phyloP scores from a whole-genome alignment of 2,329 filamentous ascomycete genomes.

The Emmonsiellopsis sp. region DNA sequence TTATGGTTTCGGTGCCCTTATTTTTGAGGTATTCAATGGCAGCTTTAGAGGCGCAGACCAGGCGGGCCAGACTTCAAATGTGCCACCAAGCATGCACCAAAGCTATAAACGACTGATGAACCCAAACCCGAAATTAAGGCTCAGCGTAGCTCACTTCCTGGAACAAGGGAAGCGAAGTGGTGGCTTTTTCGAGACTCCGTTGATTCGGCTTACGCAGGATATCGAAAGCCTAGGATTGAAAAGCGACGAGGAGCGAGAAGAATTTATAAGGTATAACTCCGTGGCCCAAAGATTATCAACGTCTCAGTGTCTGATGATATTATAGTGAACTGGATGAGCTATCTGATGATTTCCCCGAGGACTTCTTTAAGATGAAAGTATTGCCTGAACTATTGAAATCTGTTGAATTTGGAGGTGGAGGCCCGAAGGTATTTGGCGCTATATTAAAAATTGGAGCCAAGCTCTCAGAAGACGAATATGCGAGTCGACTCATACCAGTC shows the following conservation, averaged over 20 bases:
- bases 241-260: conserved; percentile 69
- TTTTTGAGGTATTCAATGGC: conserved; percentile 89
- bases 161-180: conserved; percentile 76
- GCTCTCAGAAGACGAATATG: conserved; percentile 81
- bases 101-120: conserved; percentile 86
- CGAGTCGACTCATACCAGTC: conserved; percentile 71
- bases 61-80: conserved; percentile 71
- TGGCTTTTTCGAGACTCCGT: conserved; percentile 82
- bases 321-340: conserved; percentile 66
- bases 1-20: conserved; percentile 72
- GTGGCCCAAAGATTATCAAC: not conserved
- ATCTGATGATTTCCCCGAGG: conserved; percentile 89
- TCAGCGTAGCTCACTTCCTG: conserved; percentile 76
- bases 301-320: not conserved
- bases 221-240: conserved; percentile 91
- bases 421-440: conserved; percentile 77
- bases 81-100: conserved; percentile 80
- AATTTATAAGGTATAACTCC: conserved; percentile 59
- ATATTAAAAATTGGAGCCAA: conserved; percentile 88
- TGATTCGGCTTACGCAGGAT: conserved; percentile 86
- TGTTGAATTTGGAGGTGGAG: conserved; percentile 95
- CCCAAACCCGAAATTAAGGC: conserved; percentile 75
- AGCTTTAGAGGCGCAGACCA: conserved; percentile 68
- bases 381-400: conserved; percentile 94
- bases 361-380: conserved; percentile 97